A percentile compares a stretch with the other conserved stretches of the same genome.
These are phyloP conservation scores for Xylaria sp. DNA, from an alignment of 2,329 filamentous ascomycete species.

Conservation along the genomic window DNA sequence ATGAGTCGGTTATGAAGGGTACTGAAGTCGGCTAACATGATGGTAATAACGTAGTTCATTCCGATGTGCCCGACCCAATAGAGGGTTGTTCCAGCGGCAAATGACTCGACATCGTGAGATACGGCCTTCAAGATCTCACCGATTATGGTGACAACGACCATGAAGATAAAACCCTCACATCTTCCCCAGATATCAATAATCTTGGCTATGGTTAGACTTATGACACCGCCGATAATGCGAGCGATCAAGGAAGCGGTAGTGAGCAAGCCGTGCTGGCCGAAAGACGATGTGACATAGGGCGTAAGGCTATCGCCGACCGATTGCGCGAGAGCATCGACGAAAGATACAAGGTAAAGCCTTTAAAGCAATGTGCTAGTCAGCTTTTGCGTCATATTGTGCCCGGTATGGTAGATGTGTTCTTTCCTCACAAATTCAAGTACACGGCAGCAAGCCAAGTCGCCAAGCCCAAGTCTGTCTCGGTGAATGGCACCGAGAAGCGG, in stretches of 20 bases:
- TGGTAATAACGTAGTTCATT: slow-evolving; percentile 54
- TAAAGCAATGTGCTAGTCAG: background rate
- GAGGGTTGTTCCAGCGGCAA: slow-evolving; percentile 70
- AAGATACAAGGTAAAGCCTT: slow-evolving; percentile 55
- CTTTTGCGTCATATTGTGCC: background rate
- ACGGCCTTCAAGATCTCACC: slow-evolving; percentile 72
- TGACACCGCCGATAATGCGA: slow-evolving; percentile 23
- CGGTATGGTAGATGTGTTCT: no score
- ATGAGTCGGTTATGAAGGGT: slow-evolving; percentile 57
- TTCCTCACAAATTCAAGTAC: no score
- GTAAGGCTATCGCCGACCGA: slow-evolving; percentile 61
- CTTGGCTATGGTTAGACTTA: slow-evolving; percentile 50
- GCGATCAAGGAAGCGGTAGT: slow-evolving; percentile 20
- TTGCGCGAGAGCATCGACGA: slow-evolving; percentile 53
- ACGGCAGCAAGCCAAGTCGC: background rate
- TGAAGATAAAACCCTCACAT: slow-evolving; percentile 57
- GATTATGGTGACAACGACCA: slow-evolving; percentile 59
- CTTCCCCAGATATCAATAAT: slow-evolving; percentile 62
- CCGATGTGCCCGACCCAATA: slow-evolving; percentile 57
- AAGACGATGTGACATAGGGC: slow-evolving; percentile 74
- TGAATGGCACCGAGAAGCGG: background rate
- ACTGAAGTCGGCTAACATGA: slow-evolving; percentile 58
- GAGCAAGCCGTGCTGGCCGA: slow-evolving; percentile 68
- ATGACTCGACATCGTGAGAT: slow-evolving; percentile 62
- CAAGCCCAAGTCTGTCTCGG: slow-evolving; percentile 1